Percentiles rank a stretch among this genome's conserved stretches.
These are phyloP conservation scores for Plasmodium billcollinsi DNA, from an alignment of 169 alveolate genomes.

Conservation along the genomic window DNA sequence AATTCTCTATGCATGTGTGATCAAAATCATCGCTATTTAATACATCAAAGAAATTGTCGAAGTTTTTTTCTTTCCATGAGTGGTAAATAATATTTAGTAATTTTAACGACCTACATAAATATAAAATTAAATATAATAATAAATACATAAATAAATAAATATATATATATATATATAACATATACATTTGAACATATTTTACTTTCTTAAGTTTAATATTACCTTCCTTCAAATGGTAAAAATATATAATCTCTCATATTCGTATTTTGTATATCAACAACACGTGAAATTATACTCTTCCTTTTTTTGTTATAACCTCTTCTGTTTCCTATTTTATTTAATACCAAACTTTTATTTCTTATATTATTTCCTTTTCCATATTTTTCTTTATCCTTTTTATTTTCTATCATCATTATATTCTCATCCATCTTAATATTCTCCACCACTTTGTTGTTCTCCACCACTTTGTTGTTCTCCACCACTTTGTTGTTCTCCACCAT, in stretches of 20 bases:
- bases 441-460: too few species aligned
- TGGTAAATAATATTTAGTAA: conserved; percentile 21
- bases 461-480: too few species aligned
- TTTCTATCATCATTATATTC: background rate
- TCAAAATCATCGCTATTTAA: conserved; percentile 24
- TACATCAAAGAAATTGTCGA: conserved; percentile 27
- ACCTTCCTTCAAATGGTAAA: conserved; percentile 11
- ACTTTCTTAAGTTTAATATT: background rate
- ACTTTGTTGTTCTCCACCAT: too few species aligned
- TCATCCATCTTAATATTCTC: too few species aligned
- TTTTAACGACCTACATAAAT: conserved; percentile 23
- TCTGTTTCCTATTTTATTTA: background rate
- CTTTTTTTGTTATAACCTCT: background rate
- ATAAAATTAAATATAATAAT: background rate
- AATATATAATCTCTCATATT: conserved; percentile 18
- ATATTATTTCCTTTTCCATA: background rate
- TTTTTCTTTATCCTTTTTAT: background rate
- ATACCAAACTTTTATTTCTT: background rate
- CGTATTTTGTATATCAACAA: conserved; percentile 65
- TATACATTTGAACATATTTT: background rate
- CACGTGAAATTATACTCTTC: background rate
- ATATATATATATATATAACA: background rate
- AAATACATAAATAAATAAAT: background rate
- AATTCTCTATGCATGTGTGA: conserved; percentile 51
- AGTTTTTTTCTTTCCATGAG: conserved; percentile 58